Evolutionary conservation across 2,329 filamentous ascomycete genomes (phyloP).

Genomic region (Madurella mycetomatis): DNA sequence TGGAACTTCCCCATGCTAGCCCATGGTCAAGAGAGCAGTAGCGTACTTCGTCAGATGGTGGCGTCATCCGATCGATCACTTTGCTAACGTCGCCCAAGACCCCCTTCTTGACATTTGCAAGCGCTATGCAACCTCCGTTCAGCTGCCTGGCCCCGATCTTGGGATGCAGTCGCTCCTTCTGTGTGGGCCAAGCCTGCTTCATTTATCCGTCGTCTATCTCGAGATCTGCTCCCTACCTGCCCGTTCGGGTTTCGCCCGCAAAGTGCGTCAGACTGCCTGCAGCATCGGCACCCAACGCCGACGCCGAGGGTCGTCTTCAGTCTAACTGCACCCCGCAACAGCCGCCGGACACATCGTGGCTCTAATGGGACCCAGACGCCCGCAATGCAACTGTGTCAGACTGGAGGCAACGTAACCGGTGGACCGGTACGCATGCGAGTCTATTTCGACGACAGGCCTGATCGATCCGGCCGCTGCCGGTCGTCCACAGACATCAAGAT

Average conservation of each 20-base stretch:
- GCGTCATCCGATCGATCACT: no score
- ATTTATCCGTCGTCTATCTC: slow-evolving; percentile 1
- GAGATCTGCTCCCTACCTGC: slow-evolving; percentile 4
- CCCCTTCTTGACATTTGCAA: no score
- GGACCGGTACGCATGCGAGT: neutral
- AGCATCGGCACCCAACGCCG: neutral
- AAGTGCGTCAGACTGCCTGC: neutral
- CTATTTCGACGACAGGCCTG: slow-evolving; percentile 14
- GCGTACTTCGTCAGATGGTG: no score
- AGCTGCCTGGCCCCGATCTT: no score
- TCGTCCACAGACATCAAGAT: neutral
- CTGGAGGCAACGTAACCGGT: neutral
- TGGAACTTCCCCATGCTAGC: no score
- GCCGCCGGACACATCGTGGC: neutral
- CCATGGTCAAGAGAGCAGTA: no score
- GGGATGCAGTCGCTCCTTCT: no score
- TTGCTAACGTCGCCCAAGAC: no score
- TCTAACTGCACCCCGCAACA: neutral
- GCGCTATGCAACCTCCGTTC: no score
- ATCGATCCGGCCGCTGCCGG: neutral
- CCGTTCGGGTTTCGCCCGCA: neutral
- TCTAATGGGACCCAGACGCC: slow-evolving; percentile 8
- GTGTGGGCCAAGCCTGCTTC: neutral
- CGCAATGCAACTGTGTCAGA: slow-evolving; percentile 7
- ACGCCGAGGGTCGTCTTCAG: neutral